These are phyloP conservation scores for Cyberlindnera mississippiensis DNA, from an alignment of 805 yeast genomes.

Conservation along the genomic window DNA sequence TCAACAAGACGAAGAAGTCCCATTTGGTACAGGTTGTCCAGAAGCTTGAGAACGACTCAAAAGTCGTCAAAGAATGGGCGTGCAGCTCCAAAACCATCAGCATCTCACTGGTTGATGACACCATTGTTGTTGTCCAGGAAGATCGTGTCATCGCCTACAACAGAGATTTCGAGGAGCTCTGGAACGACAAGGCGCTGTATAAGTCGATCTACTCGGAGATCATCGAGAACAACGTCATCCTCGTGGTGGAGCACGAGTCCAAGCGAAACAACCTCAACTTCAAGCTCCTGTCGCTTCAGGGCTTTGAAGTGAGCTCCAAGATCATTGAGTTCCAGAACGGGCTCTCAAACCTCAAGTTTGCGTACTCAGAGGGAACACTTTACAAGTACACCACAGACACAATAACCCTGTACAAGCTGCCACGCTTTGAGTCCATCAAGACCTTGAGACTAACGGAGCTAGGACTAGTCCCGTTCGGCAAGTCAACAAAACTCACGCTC, in stretches of 20 bases:
- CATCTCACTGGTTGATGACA: conserved; percentile 2
- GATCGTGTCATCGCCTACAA: conserved; percentile 8
- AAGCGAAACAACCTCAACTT: conserved; percentile 21
- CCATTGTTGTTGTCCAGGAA: conserved; percentile 15
- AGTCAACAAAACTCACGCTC: conserved; percentile 12
- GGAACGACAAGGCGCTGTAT: conserved; percentile 20
- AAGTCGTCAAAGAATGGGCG: conserved; percentile 17
- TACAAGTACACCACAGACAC: conserved; percentile 19
- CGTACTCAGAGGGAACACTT: conserved; percentile 20
- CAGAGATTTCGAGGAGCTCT: conserved; percentile 6
- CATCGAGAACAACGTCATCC: conserved; percentile 18
- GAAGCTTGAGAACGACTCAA: conserved; percentile 23
- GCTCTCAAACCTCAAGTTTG: conserved; percentile 11
- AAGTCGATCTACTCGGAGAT: conserved; percentile 13
- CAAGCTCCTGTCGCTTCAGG: conserved; percentile 17
- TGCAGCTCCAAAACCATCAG: conserved; percentile 12
- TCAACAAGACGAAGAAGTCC: conserved; percentile 19
- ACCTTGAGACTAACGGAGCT: conserved; percentile 4
- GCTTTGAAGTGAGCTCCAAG: conserved; percentile 25
- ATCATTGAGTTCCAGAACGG: conserved; percentile 19
- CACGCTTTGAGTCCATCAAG: conserved; percentile 23
- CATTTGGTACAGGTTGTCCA: conserved; percentile 19
- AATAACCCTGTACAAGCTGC: conserved; percentile 19
- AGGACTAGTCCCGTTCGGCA: conserved; percentile 1
- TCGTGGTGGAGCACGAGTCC: conserved; percentile 14